phyloP scores from a whole-genome alignment of 768 basidiomycete species.

The Ramaria rubella region DNA sequence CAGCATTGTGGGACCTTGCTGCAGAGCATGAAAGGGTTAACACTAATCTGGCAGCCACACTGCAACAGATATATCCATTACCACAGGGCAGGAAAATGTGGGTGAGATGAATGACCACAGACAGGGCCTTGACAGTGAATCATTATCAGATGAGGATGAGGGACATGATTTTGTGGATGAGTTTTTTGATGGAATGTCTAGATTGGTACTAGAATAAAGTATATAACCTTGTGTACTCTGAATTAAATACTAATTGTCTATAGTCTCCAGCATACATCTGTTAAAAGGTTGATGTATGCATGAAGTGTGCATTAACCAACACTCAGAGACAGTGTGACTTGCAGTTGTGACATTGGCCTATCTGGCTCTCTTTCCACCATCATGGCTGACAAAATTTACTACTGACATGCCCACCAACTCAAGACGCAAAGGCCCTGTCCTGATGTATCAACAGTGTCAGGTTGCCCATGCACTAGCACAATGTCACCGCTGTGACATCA shows the following conservation, averaged over 20 bases:
- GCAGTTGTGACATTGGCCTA: too few relatives aligned
- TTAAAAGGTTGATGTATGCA: too few relatives aligned
- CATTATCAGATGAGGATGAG: background rate
- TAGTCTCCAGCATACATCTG: too few relatives aligned
- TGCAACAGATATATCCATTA: background rate
- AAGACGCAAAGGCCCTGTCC: background rate
- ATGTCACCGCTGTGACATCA: background rate
- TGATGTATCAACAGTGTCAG: background rate
- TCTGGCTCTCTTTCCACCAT: too few relatives aligned
- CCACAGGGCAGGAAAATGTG: background rate
- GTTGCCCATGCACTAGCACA: background rate
- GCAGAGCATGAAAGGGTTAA: background rate
- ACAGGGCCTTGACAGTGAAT: background rate
- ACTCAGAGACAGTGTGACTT: too few relatives aligned
- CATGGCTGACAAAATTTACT: too few relatives aligned
- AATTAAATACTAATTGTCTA: too few relatives aligned
- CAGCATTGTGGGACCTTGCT: background rate
- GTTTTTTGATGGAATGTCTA: background rate
- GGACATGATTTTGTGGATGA: background rate
- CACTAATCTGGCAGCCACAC: background rate
- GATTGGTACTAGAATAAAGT: too few relatives aligned
- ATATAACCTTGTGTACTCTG: too few relatives aligned
- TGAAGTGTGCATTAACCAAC: too few relatives aligned
- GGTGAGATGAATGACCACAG: background rate
- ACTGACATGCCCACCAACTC: background rate